Percentiles rank a stretch among this genome's conserved stretches.
phyloP scores from a whole-genome alignment of 768 basidiomycete species.

The Gelatoporia subvermispora region DNA sequence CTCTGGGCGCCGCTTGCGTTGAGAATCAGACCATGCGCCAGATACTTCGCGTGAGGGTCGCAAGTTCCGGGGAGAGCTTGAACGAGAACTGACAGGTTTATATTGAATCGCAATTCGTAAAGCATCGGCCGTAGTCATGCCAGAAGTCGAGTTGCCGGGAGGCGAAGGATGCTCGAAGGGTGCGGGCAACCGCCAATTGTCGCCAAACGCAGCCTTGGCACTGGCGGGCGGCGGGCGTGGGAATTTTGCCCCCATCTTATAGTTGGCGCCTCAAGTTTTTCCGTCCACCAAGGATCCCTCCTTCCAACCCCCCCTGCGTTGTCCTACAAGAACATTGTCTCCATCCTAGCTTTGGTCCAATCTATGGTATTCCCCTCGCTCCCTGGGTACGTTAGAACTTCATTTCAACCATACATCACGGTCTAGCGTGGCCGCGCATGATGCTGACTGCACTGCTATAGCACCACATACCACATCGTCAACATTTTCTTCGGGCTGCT shows the following conservation, averaged over 20 bases:
- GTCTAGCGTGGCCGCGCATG: background rate
- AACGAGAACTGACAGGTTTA: too few species aligned
- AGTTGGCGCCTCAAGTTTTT: constrained; percentile 1
- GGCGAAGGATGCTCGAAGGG: background rate
- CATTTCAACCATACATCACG: background rate
- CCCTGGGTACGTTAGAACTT: constrained; percentile 6
- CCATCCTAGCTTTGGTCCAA: background rate
- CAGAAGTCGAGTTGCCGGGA: background rate
- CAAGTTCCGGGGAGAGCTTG: too few species aligned
- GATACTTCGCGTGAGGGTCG: too few species aligned
- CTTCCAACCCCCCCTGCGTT: constrained; percentile 1
- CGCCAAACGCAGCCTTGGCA: background rate
- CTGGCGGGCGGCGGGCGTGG: background rate
- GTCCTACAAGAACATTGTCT: background rate
- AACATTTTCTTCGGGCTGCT: constrained; percentile 61
- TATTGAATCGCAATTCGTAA: too few species aligned
- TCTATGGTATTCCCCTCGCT: constrained; percentile 13
- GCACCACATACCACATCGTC: constrained; percentile 31
- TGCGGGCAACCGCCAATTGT: background rate
- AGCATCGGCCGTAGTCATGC: background rate
- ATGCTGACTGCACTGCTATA: constrained; percentile 3
- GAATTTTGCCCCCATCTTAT: background rate
- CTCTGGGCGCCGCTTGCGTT: too few species aligned
- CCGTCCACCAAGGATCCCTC: background rate
- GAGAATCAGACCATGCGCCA: too few species aligned